These are phyloP conservation scores for Polyplosphaeria fusca DNA, from an alignment of 495 filamentous ascomycete species.

Conservation along the genomic window DNA sequence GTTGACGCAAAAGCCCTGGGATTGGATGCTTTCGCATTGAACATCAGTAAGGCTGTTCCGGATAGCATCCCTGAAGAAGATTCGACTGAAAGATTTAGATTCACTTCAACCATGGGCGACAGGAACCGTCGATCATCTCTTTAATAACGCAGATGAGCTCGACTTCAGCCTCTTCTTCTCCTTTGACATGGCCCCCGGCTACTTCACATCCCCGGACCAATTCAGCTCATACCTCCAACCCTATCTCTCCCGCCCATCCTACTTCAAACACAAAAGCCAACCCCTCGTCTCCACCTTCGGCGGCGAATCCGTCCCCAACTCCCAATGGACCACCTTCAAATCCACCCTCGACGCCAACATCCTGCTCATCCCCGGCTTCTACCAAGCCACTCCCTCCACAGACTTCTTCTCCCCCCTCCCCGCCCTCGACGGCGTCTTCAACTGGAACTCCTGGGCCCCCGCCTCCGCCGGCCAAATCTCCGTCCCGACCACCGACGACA, in stretches of 20 bases:
- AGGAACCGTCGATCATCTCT: constrained; percentile 13
- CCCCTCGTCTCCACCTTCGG: constrained; percentile 22
- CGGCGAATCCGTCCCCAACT: constrained; percentile 8
- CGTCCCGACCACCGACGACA: constrained; percentile 12
- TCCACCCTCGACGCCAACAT: not conserved
- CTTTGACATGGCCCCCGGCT: constrained; percentile 14
- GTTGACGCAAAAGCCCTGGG: constrained; percentile 14
- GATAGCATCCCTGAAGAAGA: too few relatives aligned
- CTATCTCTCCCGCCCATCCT: constrained; percentile 7
- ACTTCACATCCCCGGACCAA: constrained; percentile 4
- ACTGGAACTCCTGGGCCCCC: constrained; percentile 21
- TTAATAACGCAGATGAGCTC: constrained; percentile 18
- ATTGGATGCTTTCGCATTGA: constrained; percentile 22
- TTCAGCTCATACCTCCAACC: constrained; percentile 7
- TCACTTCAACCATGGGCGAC: not conserved
- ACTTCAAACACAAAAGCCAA: constrained; percentile 20
- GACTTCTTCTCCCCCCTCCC: constrained; percentile 1
- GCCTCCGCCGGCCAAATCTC: not conserved
- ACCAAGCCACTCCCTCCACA: not conserved
- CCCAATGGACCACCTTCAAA: constrained; percentile 15
- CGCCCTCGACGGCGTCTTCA: constrained; percentile 16
- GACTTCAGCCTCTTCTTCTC: constrained; percentile 26
- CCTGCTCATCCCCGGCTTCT: constrained; percentile 21
- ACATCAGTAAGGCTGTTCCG: constrained; percentile 11
- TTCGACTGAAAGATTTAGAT: too few relatives aligned